These are phyloP conservation scores for Dactylellina parvicollis DNA, from an alignment of 2,329 filamentous ascomycete species.

Conservation along the genomic window DNA sequence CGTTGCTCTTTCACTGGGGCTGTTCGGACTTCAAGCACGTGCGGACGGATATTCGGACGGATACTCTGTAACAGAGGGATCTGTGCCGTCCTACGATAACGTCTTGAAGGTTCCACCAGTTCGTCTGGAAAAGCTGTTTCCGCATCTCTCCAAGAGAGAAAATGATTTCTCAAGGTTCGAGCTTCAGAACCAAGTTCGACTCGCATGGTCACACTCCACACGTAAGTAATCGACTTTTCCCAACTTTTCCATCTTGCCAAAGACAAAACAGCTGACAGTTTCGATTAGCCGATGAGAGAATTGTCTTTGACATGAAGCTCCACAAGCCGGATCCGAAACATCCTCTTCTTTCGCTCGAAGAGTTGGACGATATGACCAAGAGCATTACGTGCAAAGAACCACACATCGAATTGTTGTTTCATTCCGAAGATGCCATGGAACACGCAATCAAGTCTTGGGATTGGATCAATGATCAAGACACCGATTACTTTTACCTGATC, in stretches of 20 bases:
- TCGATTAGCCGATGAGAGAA: slow-evolving; percentile 12
- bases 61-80: background rate
- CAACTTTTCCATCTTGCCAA: background rate
- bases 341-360: slow-evolving; percentile 59
- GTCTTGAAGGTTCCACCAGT: slow-evolving; percentile 32
- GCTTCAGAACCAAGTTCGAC: slow-evolving; percentile 54
- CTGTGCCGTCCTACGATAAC: background rate
- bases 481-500: slow-evolving; percentile 59
- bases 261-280: slow-evolving; percentile 45
- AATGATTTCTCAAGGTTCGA: slow-evolving; percentile 56
- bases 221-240: slow-evolving; percentile 54
- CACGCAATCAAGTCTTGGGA: slow-evolving; percentile 59
- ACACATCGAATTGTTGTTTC: slow-evolving; percentile 59
- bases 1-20: slow-evolving; percentile 18
- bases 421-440: slow-evolving; percentile 57
- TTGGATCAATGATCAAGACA: slow-evolving; percentile 59
- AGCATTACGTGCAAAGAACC: slow-evolving; percentile 58
- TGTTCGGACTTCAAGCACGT: slow-evolving; percentile 24
- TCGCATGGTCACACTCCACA: slow-evolving; percentile 55
- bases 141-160: slow-evolving; percentile 18
- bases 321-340: slow-evolving; percentile 57
- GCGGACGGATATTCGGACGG: slow-evolving; percentile 6
- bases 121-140: slow-evolving; percentile 17
- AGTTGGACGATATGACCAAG: slow-evolving; percentile 58
- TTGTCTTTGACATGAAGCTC: slow-evolving; percentile 60